These are phyloP conservation scores for Aspergillus quadrilineatus DNA, from an alignment of 2,329 filamentous ascomycete species.

Conservation along the genomic window DNA sequence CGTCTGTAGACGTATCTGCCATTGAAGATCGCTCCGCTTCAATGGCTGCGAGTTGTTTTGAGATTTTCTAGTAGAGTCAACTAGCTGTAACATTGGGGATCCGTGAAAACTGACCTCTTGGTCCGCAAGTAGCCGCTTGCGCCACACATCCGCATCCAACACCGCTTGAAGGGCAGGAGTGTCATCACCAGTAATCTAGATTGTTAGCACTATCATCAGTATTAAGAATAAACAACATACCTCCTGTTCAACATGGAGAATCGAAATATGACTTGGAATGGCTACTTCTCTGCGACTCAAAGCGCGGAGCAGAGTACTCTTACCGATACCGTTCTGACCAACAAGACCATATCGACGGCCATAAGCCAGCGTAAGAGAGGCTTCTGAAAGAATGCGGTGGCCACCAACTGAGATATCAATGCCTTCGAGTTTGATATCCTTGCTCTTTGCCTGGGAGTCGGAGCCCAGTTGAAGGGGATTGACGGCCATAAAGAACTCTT, in stretches of 20 bases:
- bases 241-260: constrained; percentile 98
- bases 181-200: constrained; percentile 86
- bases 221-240: constrained; percentile 48
- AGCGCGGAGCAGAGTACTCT: constrained; percentile 89
- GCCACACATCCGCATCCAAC: constrained; percentile 95
- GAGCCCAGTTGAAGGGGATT: constrained; percentile 88
- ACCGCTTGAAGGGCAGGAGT: constrained; percentile 93
- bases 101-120: constrained; percentile 64
- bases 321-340: constrained; percentile 98
- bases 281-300: constrained; percentile 89
- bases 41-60: constrained; percentile 69
- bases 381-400: constrained; percentile 84
- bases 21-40: constrained; percentile 74
- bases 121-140: constrained; percentile 88
- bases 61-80: constrained; percentile 62
- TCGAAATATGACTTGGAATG: constrained; percentile 96
- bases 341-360: constrained; percentile 94
- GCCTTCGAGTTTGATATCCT: constrained; percentile 97
- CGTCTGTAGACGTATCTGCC: constrained; percentile 90
- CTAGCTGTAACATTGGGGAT: not conserved
- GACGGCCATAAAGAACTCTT: constrained; percentile 99
- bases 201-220: constrained; percentile 22
- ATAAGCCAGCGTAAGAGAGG: constrained; percentile 84
- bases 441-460: constrained; percentile 76
- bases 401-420: constrained; percentile 93